Conservation (phyloP, 495 filamentous ascomycete genomes). For the Aspergillus haitiensis region DNA sequence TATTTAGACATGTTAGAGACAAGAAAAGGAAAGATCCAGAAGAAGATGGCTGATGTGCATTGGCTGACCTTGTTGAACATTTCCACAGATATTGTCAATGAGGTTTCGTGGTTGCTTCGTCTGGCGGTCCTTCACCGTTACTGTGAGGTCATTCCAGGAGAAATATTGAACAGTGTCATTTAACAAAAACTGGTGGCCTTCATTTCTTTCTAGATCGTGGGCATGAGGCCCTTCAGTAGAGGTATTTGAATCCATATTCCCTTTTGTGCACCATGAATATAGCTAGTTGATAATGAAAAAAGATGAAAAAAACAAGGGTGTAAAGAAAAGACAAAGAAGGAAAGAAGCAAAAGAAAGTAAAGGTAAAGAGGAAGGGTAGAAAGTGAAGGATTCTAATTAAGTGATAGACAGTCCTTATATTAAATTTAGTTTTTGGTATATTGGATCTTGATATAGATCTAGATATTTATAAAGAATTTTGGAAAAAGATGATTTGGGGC, state of each 20-base stretch:
- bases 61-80: slow-evolving; percentile 33
- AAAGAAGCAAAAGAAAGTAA: no score
- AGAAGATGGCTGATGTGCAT: slow-evolving; percentile 4
- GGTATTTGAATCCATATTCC: slow-evolving; percentile 1
- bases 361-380: no score
- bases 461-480: no score
- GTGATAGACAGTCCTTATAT: no score
- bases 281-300: background rate
- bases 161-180: slow-evolving; percentile 50
- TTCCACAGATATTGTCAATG: slow-evolving; percentile 37
- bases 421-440: no score
- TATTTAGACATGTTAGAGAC: slow-evolving; percentile 8
- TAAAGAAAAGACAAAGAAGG: no score
- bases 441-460: no score
- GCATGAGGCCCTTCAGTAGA: slow-evolving; percentile 14
- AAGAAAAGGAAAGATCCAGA: background rate
- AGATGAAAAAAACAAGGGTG: background rate
- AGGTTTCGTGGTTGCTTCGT: slow-evolving; percentile 55
- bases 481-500: no score
- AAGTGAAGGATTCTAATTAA: no score
- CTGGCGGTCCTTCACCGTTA: slow-evolving; percentile 67
- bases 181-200: slow-evolving; percentile 32
- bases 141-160: slow-evolving; percentile 61
- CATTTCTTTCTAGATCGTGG: slow-evolving; percentile 34
- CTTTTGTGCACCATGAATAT: background rate